These are phyloP conservation scores for Triticum urartu DNA, from an alignment of 176 grass and related monocot species.

Conservation along the genomic window DNA sequence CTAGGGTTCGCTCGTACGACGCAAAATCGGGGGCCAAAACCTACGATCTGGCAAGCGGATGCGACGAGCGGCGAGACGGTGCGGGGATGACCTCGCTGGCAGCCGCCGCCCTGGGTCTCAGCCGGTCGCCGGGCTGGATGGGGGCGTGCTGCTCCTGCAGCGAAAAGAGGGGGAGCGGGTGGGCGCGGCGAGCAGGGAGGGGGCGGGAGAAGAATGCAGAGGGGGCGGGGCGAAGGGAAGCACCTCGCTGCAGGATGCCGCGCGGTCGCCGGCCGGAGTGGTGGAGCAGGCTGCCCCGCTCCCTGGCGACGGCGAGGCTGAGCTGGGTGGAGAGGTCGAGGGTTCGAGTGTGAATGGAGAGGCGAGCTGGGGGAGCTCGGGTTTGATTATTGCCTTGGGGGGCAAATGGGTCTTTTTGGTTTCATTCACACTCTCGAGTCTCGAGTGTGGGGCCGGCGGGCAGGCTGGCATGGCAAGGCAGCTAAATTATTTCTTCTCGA, in stretches of 20 bases:
- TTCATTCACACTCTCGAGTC: no score
- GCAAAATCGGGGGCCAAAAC: not conserved
- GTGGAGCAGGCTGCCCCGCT: not conserved
- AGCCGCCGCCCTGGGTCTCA: not conserved
- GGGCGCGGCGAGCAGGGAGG: not conserved
- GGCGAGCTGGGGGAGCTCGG: not conserved
- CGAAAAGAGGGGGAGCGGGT: not conserved
- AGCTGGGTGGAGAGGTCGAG: not conserved
- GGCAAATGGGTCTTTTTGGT: no score
- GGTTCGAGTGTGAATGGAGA: not conserved
- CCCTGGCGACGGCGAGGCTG: not conserved
- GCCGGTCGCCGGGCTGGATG: conserved; percentile 1
- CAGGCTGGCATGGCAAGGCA: no score
- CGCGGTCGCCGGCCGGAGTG: not conserved
- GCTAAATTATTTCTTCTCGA: no score
- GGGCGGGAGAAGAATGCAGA: not conserved
- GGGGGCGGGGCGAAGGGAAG: not conserved
- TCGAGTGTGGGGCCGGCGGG: no score
- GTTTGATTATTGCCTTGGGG: not conserved
- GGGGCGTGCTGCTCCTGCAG: not conserved
- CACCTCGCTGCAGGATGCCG: not conserved
- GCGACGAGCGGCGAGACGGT: not conserved
- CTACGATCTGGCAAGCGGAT: not conserved
- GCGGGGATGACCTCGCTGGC: not conserved
- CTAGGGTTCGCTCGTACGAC: not conserved